phyloP scores from a whole-genome alignment of 1,284 basidiomycete genomes.

The Coniferiporia sulphurascens region DNA sequence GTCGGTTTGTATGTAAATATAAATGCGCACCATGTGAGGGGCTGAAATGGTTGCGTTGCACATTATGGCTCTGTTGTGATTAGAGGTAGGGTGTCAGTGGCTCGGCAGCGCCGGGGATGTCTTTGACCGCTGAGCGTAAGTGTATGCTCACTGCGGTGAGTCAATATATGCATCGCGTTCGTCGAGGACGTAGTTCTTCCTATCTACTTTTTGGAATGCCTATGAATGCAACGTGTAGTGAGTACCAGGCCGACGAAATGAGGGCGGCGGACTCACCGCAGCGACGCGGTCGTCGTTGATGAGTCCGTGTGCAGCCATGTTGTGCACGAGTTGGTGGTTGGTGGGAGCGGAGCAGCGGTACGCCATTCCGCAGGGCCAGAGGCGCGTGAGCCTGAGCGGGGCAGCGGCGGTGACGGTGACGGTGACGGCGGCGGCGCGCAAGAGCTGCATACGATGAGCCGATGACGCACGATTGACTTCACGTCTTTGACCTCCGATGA shows the following conservation, averaged over 20 bases:
- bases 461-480: no score
- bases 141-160: constrained; percentile 59
- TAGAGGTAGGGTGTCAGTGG: not conserved
- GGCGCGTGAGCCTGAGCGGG: no score
- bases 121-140: not conserved
- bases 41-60: constrained; percentile 85
- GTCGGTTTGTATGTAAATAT: not conserved
- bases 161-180: constrained; percentile 66
- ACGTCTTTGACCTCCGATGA: no score
- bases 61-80: constrained; percentile 54
- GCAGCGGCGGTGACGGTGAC: no score
- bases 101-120: not conserved
- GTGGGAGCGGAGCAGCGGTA: not conserved
- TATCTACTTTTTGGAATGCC: constrained; percentile 73
- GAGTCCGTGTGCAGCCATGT: not conserved
- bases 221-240: constrained; percentile 46
- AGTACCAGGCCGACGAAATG: constrained; percentile 17
- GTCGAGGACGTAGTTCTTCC: constrained; percentile 64
- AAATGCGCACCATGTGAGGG: constrained; percentile 72
- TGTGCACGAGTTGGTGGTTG: not conserved
- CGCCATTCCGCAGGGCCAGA: not conserved
- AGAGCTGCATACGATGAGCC: no score
- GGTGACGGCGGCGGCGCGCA: no score
- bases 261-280: not conserved
- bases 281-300: not conserved